A percentile compares a stretch with the other conserved stretches of the same genome.
Evolutionary conservation across 2,329 filamentous ascomycete genomes (phyloP).

Genomic region (Colletotrichum graminicola): DNA sequence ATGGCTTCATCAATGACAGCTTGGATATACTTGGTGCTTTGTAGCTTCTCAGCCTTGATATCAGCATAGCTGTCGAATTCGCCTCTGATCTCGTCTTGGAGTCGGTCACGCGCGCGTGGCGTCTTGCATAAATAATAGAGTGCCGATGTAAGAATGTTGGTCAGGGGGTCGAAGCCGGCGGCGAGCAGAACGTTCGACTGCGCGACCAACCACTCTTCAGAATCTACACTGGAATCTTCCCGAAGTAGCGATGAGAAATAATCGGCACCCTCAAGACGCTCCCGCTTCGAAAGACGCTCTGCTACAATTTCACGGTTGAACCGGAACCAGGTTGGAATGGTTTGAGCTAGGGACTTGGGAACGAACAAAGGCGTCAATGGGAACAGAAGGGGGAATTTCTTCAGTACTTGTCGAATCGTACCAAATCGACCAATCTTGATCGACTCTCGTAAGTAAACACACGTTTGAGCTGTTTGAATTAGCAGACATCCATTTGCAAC

Average conservation of each 20-base stretch:
- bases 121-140: background rate
- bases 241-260: background rate
- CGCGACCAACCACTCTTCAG: background rate
- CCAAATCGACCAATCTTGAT: background rate
- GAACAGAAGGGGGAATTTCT: background rate
- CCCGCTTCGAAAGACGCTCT: background rate
- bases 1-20: conserved; percentile 6
- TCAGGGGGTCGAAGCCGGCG: background rate
- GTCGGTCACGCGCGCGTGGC: background rate
- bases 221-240: background rate
- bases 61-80: background rate
- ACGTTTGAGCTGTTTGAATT: background rate
- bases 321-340: background rate
- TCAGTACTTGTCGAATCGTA: background rate
- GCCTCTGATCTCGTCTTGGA: background rate
- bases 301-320: background rate
- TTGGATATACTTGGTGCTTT: background rate
- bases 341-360: background rate
- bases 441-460: background rate
- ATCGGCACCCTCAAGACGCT: background rate
- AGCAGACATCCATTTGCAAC: background rate
- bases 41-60: background rate
- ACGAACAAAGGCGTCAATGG: background rate
- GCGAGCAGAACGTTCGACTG: background rate
- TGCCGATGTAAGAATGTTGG: background rate